Conservation (phyloP, 106 monocot genomes). For the Xerophyta viscosa region DNA sequence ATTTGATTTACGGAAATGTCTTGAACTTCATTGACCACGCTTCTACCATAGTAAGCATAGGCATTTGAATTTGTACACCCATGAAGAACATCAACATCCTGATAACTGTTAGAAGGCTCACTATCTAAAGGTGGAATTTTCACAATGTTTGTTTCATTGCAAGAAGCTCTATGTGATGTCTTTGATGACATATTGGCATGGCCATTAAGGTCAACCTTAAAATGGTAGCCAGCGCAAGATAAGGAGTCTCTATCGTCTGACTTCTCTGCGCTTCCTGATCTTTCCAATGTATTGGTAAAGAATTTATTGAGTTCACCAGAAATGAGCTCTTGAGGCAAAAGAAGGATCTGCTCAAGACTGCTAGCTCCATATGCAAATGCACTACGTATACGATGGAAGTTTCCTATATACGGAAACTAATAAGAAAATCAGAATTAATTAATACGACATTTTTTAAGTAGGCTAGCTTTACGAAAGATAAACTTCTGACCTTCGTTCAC, state of each 20-base stretch:
- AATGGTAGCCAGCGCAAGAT: not conserved
- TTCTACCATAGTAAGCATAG: not conserved
- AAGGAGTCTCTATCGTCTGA: conserved; percentile 32
- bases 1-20: not conserved
- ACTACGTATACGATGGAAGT: conserved; percentile 72
- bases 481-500: conserved; percentile 60
- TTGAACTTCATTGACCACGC: not conserved
- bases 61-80: not conserved
- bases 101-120: conserved; percentile 1
- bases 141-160: conserved; percentile 12
- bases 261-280: conserved; percentile 51
- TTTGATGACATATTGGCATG: not conserved
- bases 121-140: conserved; percentile 8
- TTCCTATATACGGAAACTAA: conserved; percentile 31
- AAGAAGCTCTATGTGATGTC: conserved; percentile 11
- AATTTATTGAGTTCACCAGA: conserved; percentile 41
- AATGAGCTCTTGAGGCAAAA: conserved; percentile 34
- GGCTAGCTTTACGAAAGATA: not conserved
- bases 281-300: conserved; percentile 69
- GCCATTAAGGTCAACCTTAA: not conserved
- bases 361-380: conserved; percentile 81
- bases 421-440: not conserved
- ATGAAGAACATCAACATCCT: conserved; percentile 1
- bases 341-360: conserved; percentile 60
- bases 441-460: not conserved